Conservation (phyloP, 345 rosid species). For the Gossypium turneri region DNA sequence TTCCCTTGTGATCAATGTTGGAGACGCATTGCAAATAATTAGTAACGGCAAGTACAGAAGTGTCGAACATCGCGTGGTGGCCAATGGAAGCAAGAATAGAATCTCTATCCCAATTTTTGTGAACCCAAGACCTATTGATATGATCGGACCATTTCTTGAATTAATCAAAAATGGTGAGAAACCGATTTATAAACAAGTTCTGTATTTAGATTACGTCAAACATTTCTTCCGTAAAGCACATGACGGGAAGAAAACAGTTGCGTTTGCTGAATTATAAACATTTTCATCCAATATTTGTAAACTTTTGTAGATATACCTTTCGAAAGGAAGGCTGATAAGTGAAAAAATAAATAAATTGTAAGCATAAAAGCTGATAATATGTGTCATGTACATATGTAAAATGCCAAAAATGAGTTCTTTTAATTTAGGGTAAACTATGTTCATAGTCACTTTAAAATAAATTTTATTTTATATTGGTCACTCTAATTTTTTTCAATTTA, state of each 20-base stretch:
- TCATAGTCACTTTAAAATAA: no score
- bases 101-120: slow-evolving; percentile 25
- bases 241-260: slow-evolving; percentile 23
- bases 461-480: no score
- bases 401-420: no score
- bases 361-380: no score
- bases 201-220: slow-evolving; percentile 22
- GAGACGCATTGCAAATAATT: slow-evolving; percentile 25
- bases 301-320: no score
- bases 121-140: slow-evolving; percentile 13
- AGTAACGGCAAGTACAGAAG: slow-evolving; percentile 23
- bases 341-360: no score
- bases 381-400: no score
- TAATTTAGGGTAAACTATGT: no score
- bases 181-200: slow-evolving; percentile 13
- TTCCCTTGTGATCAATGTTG: slow-evolving; percentile 22
- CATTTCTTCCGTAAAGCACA: slow-evolving; percentile 25
- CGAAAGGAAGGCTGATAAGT: not conserved
- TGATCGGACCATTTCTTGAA: slow-evolving; percentile 18
- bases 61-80: slow-evolving; percentile 23
- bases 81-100: slow-evolving; percentile 18
- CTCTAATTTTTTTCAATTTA: no score
- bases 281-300: no score
- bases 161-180: slow-evolving; percentile 11
- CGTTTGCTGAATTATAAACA: not conserved